Percentiles rank a stretch among this genome's conserved stretches.
These are phyloP conservation scores for Narthecium ossifragum DNA, from an alignment of 106 monocot genomes.

Conservation along the genomic window DNA sequence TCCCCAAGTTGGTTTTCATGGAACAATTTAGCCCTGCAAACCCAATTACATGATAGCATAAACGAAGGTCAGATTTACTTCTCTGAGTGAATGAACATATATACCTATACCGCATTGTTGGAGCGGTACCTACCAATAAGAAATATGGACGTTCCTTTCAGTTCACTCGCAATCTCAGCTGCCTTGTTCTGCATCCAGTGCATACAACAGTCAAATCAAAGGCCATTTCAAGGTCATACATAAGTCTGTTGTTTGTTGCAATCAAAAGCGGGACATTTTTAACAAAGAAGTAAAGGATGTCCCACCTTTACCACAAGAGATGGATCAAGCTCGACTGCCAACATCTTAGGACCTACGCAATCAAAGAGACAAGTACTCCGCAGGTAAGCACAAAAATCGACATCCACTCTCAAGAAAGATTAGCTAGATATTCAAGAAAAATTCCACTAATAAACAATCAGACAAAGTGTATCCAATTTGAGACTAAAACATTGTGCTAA, in stretches of 20 bases:
- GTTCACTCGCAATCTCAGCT: slow-evolving; percentile 28
- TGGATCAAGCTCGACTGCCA: slow-evolving; percentile 40
- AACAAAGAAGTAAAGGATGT: slow-evolving; percentile 4
- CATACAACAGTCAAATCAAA: not conserved
- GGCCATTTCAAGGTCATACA: not conserved
- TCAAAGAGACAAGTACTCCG: not conserved
- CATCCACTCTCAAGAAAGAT: not conserved
- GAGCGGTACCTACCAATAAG: slow-evolving; percentile 49
- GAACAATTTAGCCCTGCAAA: slow-evolving; percentile 62
- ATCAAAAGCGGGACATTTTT: not conserved
- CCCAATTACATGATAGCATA: not conserved
- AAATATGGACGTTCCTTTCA: slow-evolving; percentile 88
- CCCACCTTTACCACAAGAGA: slow-evolving; percentile 53
- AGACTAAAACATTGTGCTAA: not conserved
- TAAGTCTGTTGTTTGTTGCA: not conserved
- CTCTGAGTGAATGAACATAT: not conserved
- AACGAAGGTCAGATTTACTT: not conserved
- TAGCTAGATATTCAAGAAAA: not conserved
- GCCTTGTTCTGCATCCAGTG: slow-evolving; percentile 55
- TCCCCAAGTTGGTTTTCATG: slow-evolving; percentile 61
- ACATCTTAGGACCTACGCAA: slow-evolving; percentile 51
- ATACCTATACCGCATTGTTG: not conserved
- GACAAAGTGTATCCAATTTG: not conserved
- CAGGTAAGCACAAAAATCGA: not conserved
- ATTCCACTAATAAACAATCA: not conserved